Conservation (phyloP, 228 moss, liverwort and hornwort species). For the Sphagnum magellanicum region DNA sequence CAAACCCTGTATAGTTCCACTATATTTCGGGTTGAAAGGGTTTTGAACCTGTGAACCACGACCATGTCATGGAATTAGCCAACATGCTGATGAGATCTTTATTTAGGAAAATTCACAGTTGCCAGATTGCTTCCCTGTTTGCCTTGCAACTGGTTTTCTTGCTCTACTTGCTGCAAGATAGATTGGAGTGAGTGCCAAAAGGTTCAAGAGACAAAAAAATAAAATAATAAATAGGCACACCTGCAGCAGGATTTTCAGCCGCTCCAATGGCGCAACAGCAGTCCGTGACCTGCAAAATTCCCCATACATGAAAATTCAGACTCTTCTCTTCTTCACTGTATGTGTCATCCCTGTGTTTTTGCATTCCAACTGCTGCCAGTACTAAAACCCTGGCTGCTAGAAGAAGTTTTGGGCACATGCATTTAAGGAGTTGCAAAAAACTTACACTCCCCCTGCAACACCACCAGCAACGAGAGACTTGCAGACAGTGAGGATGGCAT, state of each 20-base stretch:
- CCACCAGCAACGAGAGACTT: slow-evolving; percentile 94
- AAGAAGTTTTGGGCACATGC: background rate
- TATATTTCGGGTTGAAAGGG: slow-evolving; percentile 78
- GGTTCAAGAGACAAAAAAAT: too few relatives aligned
- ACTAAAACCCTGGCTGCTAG: too few relatives aligned
- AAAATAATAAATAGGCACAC: slow-evolving; percentile 15
- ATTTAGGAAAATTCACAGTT: too few relatives aligned
- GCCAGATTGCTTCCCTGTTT: too few relatives aligned
- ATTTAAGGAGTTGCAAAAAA: slow-evolving; percentile 1
- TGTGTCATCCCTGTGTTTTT: too few relatives aligned
- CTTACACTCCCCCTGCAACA: slow-evolving; percentile 98
- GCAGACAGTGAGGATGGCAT: slow-evolving; percentile 65
- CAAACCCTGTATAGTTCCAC: slow-evolving; percentile 86
- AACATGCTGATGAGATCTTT: too few relatives aligned
- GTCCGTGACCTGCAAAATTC: slow-evolving; percentile 64
- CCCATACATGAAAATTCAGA: too few relatives aligned
- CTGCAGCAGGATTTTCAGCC: slow-evolving; percentile 96
- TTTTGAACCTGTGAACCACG: slow-evolving; percentile 72
- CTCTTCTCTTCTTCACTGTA: too few relatives aligned
- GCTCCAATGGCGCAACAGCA: slow-evolving; percentile 96
- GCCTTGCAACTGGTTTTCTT: too few relatives aligned
- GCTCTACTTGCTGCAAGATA: too few relatives aligned
- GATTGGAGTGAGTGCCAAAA: too few relatives aligned
- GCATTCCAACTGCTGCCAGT: too few relatives aligned
- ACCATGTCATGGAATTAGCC: background rate